These are phyloP conservation scores for Citrus maxima DNA, from an alignment of 345 rosid genomes.

Conservation along the genomic window DNA sequence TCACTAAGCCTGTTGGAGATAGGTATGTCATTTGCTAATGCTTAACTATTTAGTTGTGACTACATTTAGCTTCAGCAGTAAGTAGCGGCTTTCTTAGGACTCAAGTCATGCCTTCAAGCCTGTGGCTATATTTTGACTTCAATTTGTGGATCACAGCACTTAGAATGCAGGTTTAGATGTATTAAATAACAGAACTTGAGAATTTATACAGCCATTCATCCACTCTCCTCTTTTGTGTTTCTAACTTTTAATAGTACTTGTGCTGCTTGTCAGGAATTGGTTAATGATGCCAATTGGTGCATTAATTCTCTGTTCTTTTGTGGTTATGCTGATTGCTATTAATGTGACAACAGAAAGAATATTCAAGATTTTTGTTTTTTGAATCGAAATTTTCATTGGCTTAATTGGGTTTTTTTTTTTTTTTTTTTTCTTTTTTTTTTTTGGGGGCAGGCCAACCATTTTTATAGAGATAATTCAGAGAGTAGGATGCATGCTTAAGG, in stretches of 20 bases:
- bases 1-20: slow-evolving; percentile 93
- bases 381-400: neutral
- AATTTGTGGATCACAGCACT: neutral
- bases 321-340: neutral
- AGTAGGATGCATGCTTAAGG: slow-evolving; percentile 72
- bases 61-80: too few species aligned
- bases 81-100: too few species aligned
- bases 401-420: neutral
- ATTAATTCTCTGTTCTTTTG: neutral
- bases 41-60: neutral
- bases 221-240: neutral
- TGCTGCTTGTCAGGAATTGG: too few species aligned
- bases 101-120: too few species aligned
- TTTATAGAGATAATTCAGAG: slow-evolving; percentile 94
- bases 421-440: neutral
- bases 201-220: neutral
- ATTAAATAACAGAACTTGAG: neutral
- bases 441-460: slow-evolving; percentile 68
- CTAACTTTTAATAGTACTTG: neutral
- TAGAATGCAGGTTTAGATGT: neutral
- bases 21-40: slow-evolving; percentile 34
- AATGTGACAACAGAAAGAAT: neutral
- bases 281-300: neutral
- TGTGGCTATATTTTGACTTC: neutral
- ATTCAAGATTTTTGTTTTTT: neutral